Percentiles rank a stretch among this genome's conserved stretches.
These are phyloP conservation scores for Blastomyces silverae DNA, from an alignment of 2,329 filamentous ascomycete species.

Conservation along the genomic window DNA sequence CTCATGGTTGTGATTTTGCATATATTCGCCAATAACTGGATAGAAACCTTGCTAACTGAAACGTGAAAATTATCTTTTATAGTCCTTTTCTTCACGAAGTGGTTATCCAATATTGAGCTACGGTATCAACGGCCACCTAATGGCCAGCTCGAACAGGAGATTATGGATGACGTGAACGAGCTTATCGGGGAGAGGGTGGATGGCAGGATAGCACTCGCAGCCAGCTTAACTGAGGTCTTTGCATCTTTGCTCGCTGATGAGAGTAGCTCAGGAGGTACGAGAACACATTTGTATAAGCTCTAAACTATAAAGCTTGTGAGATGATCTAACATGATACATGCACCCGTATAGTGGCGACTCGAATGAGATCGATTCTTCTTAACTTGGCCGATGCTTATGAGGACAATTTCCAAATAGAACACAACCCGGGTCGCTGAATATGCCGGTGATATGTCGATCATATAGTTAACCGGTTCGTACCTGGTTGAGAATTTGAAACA, in stretches of 20 bases:
- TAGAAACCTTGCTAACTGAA: background rate
- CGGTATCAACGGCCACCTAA: background rate
- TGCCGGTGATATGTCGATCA: background rate
- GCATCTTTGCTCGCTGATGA: background rate
- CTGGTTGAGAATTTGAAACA: background rate
- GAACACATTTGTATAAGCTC: background rate
- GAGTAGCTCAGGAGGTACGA: background rate
- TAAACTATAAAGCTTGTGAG: background rate
- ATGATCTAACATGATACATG: background rate
- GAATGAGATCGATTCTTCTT: conserved; percentile 7
- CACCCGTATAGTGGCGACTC: conserved; percentile 4
- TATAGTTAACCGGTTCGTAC: background rate
- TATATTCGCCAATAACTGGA: background rate
- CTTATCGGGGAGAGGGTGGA: background rate
- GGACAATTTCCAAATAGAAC: background rate
- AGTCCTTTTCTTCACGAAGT: conserved; percentile 6
- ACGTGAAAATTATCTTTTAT: background rate
- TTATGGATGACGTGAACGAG: background rate
- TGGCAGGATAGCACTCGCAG: background rate
- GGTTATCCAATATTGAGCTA: background rate
- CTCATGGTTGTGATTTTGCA: background rate
- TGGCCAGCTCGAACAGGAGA: background rate
- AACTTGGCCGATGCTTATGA: background rate
- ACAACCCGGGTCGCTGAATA: background rate
- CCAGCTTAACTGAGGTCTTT: background rate